These are phyloP conservation scores for Wickerhamiella sorbophila DNA, from an alignment of 805 yeast genomes.

Conservation along the genomic window DNA sequence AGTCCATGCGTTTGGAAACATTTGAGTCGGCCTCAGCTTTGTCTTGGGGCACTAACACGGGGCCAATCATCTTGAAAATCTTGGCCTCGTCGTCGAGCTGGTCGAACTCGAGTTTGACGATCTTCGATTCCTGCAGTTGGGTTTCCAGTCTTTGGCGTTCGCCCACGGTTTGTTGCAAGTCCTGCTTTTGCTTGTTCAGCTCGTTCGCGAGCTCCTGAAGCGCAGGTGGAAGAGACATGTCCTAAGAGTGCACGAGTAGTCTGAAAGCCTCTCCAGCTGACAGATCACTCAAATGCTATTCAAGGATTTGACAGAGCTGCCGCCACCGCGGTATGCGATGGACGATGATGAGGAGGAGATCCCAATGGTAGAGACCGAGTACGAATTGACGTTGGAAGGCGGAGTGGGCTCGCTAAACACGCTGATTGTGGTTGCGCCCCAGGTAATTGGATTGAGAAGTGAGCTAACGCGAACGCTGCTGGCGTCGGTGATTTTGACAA, in stretches of 20 bases:
- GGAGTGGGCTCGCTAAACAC: background rate
- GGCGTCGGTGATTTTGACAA: background rate
- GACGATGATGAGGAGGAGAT: slow-evolving; percentile 30
- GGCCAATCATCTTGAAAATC: slow-evolving; percentile 82
- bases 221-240: background rate
- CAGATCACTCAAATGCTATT: slow-evolving; percentile 11
- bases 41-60: slow-evolving; percentile 83
- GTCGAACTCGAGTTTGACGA: slow-evolving; percentile 72
- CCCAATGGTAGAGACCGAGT: slow-evolving; percentile 1
- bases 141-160: slow-evolving; percentile 83
- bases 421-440: slow-evolving; percentile 14
- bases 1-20: slow-evolving; percentile 80
- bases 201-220: slow-evolving; percentile 12
- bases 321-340: slow-evolving; percentile 38
- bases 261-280: background rate
- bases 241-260: background rate
- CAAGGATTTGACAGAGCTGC: slow-evolving; percentile 30
- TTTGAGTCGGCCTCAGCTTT: slow-evolving; percentile 66
- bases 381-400: background rate
- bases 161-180: slow-evolving; percentile 37
- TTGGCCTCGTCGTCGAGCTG: slow-evolving; percentile 51
- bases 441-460: slow-evolving; percentile 1
- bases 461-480: background rate
- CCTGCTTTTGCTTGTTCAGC: slow-evolving; percentile 18
- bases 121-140: slow-evolving; percentile 84